Evolutionary conservation across 139 green algal genomes (phyloP).

Genomic region (Picochlorum sp.): DNA sequence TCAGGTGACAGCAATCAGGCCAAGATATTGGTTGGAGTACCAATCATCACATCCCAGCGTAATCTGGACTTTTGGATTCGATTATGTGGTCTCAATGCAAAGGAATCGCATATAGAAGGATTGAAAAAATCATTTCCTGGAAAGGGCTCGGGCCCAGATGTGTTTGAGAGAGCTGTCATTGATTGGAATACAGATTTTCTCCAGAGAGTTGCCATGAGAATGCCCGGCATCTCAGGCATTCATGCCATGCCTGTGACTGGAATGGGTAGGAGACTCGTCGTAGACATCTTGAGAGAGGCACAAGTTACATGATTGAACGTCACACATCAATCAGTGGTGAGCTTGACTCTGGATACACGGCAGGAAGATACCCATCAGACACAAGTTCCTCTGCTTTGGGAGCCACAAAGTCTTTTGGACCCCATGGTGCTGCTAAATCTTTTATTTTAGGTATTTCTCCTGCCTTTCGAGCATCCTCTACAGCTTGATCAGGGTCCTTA

Average conservation of each 20-base stretch:
- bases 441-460: slow-evolving; percentile 38
- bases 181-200: slow-evolving; percentile 35
- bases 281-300: slow-evolving; percentile 25
- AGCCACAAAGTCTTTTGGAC: slow-evolving; percentile 17
- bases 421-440: slow-evolving; percentile 39
- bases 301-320: slow-evolving; percentile 3
- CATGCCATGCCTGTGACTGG: slow-evolving; percentile 67
- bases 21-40: slow-evolving; percentile 50
- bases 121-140: slow-evolving; percentile 23
- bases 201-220: slow-evolving; percentile 15
- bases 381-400: slow-evolving; percentile 6
- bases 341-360: slow-evolving; percentile 18
- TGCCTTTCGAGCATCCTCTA: slow-evolving; percentile 34
- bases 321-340: slow-evolving; percentile 18
- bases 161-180: slow-evolving; percentile 4
- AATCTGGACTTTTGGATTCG: slow-evolving; percentile 61
- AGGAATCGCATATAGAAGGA: slow-evolving; percentile 9
- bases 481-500: slow-evolving; percentile 40
- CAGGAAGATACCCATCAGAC: slow-evolving; percentile 16
- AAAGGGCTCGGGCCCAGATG: slow-evolving; percentile 3
- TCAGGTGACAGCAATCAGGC: neutral
- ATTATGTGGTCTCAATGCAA: slow-evolving; percentile 30
- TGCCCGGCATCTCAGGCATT: slow-evolving; percentile 44
- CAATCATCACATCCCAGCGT: slow-evolving; percentile 37
- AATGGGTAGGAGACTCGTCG: slow-evolving; percentile 21